Base-by-base conservation (phyloP, 176 grass and related monocot species). In the Neostapfia colusana region DNA sequence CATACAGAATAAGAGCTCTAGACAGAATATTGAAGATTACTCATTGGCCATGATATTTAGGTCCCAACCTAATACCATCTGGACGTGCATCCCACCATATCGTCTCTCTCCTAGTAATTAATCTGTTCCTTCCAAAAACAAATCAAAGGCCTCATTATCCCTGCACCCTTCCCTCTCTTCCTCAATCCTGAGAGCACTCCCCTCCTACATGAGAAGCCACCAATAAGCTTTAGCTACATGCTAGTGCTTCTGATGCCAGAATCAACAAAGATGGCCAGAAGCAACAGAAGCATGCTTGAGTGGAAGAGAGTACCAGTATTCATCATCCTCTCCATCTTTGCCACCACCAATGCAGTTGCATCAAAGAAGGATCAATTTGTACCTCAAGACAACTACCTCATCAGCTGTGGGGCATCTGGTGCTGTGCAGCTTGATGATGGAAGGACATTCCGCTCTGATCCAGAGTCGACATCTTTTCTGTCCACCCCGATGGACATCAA, bases 341-440 rank as follows among this genome's bases (percentile, higher is more conserved):
- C 42, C 53, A 70, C 51, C 49, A 74, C 79, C 23, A 48, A 72
- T 66, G 85, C 92, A 66, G 75, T 82, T 81, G 79, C 83, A 81
- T 67, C 85, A 73, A 77, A 70, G 8, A 63, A 44, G 36, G 65
- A 76, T 71, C 54, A 26, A 7, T 97, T 93, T n/a, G 76, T 74
- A 54, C 86, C 94, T 62, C 77, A 85, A 53, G 94, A 97, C 86
- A 90, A 87, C 48, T 97, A 93, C 63, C 76, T 97, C 78, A 80
- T 97, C 36, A 85, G 82, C 76, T 97, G 93, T 0, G 91, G 94
- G 40, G 84, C 91, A 15, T 66, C 78, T 12, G 42, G 24, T 38
- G 70, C 81, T 69, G 83, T 88, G 50, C 75, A 91, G 78, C 86
- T 97, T 54, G 91, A 89, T 56, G 93, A 93, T 74, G 94, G 94